Base-by-base conservation (phyloP, 176 grass and related monocot genomes). In the Guadua angustifolia region DNA sequence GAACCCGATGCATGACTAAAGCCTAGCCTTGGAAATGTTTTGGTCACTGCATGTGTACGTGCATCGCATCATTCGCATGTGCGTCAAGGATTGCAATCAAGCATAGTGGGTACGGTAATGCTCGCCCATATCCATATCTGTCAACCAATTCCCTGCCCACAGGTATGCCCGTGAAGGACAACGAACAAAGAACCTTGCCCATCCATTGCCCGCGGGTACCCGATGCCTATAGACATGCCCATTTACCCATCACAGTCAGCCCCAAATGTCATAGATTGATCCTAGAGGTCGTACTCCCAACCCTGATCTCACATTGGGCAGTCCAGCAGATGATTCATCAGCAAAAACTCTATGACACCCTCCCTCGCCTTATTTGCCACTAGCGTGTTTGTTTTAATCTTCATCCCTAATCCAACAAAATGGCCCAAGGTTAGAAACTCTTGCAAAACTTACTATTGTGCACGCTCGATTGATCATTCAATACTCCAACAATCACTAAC, bases 281-380 rank as follows among this genome's bases (percentile, higher is more conserved):
- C 95, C n/a, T 98, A 92, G 52, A 98, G 88, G 9, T 98, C 95
- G 2, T 92, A 98, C 72, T 98, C 95, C 25, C 95, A 92, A 66
- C 95, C 95, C 85, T 98, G 95, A 29, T 98, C 92, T 0, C 95
- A 98, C 73, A 98, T 98, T 63, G 95, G 95, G 85, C 92, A 98
- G 58, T 98, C 95, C 17, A 98, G 73, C 0, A 92, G 92, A 51
- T 98, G 95, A 69, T 98, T 98, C 95, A 95, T 95, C 76, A 98
- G 73, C 79, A 98, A 40, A 74, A 98, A 98, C 83, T 98, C 95
- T 92, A 98, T 98, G 79, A 98, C 95, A 46, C 95, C 95, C 74
- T 98, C 95, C 80, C 95, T 98, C 6, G 95, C 95, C 77, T 98
- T 98, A 89, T 93, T 98, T 3, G 95, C 95, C 21, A n/a, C 73